Base-by-base conservation (phyloP, 1,284 basidiomycete species). In the Meira miltonrushii region DNA sequence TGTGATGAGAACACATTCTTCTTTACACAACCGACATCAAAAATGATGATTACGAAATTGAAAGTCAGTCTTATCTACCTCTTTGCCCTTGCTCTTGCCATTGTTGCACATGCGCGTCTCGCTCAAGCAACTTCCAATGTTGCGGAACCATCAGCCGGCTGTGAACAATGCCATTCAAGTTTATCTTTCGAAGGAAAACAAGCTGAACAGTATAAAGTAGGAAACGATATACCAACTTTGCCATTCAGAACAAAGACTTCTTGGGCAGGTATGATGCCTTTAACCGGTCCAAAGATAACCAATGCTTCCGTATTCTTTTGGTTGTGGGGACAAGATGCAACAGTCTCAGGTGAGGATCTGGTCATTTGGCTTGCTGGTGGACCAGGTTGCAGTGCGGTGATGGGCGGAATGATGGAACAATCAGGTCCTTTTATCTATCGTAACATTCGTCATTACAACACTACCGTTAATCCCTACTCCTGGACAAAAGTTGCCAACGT, bases 401-500 rank as follows among this genome's bases (percentile, higher is more conserved):
- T 91, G 0, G 86, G 88, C 72, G 90, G 89, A 8, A 79, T 88
- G 39, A 77, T 89, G 13, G 86, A 90, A 75, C 89, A 92, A 78
- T 89, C 89, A 68, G 90, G 90, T n/a, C 88, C 88, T 61, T 58
- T 85, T 76, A 2, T 80, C 28, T 88, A 88, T 88, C 79, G 82
- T 6, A 84, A 84, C 64, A 85, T 85, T 1, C 82, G 82, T 57
- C 84, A 88, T 1, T 85, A 83, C 0, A 79, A 79, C 1, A 43
- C 40, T 5, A 15, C 40, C 13, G 40, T 43, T 15, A 92, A 90
- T 65, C 83, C 86, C 62, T 84, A 84, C 72, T 87, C 87, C 69
- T 91, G 88, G 88, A 88, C 87, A 0, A 90, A 90, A 70, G 80
- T 90, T n/a, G 61, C 28, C 1, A 88, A 85, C 61, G 80, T 90